A percentile compares a stretch with the other conserved stretches of the same genome.
Conservation (phyloP, 306 rosid species). For the Alnus rubra region DNA sequence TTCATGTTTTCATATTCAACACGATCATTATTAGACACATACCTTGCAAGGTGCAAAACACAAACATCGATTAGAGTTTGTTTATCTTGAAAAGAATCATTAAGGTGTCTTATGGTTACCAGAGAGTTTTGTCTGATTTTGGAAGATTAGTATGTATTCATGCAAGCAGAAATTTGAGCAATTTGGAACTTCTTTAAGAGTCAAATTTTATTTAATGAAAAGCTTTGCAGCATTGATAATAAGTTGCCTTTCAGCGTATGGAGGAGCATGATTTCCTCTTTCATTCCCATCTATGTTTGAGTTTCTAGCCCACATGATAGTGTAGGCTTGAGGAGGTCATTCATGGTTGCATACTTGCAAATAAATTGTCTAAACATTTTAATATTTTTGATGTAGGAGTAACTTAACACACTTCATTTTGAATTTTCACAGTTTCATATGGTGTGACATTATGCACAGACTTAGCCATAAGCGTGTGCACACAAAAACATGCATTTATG, state of each 20-base stretch:
- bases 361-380: neutral
- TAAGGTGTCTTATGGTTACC: neutral
- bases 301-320: neutral
- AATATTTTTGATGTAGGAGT: neutral
- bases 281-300: neutral
- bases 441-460: neutral
- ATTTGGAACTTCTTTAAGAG: neutral
- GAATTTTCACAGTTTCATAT: neutral
- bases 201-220: neutral
- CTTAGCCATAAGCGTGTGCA: neutral
- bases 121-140: neutral
- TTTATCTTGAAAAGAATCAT: neutral
- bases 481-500: neutral
- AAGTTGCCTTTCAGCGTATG: neutral
- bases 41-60: too few relatives aligned
- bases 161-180: neutral
- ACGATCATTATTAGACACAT: too few relatives aligned
- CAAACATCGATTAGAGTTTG: too few relatives aligned
- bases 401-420: neutral
- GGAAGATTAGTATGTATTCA: neutral
- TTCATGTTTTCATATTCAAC: too few relatives aligned
- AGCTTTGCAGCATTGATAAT: neutral
- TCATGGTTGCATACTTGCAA: neutral
- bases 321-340: neutral
- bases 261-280: neutral